phyloP scores from a whole-genome alignment of 768 basidiomycete genomes.

The Leccinum fibrillosum region DNA sequence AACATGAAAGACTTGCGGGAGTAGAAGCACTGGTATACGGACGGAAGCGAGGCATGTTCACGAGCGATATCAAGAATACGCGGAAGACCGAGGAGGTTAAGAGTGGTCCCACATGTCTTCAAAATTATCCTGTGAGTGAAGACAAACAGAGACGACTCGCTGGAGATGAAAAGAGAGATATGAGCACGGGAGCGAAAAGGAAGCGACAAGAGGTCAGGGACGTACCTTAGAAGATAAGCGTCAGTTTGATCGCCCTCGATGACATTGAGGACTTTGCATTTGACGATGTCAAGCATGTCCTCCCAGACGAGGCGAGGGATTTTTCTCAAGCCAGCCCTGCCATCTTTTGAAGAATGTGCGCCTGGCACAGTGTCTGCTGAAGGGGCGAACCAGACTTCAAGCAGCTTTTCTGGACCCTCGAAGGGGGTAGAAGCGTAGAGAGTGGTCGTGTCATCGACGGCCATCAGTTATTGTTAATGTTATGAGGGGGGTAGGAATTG shows the following conservation, averaged over 20 bases:
- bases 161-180: conserved; percentile 31
- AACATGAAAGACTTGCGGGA: conserved; percentile 99
- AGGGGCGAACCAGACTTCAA: conserved; percentile 97
- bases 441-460: conserved; percentile 18
- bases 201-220: conserved; percentile 7
- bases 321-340: conserved; percentile 68
- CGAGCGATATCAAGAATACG: conserved; percentile 93
- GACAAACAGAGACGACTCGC: conserved; percentile 96
- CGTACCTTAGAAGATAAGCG: conserved; percentile 93
- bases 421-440: conserved; percentile 54
- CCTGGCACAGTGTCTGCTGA: conserved; percentile 58
- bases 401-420: conserved; percentile 91
- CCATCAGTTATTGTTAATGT: conserved; percentile 17
- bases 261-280: conserved; percentile 92
- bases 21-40: conserved; percentile 92
- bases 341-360: conserved; percentile 34
- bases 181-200: conserved; percentile 9
- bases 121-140: conserved; percentile 94
- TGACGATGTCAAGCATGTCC: conserved; percentile 94
- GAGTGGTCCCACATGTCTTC: conserved; percentile 98
- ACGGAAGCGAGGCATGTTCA: conserved; percentile 56
- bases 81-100: conserved; percentile 93
- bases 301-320: conserved; percentile 84
- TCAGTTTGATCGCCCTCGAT: conserved; percentile 88
- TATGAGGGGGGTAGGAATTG: conserved; percentile 2